A percentile compares a stretch with the other conserved stretches of the same genome.
phyloP scores from a whole-genome alignment of 352 stramenopile species.

The Stramenopiles sp. region DNA sequence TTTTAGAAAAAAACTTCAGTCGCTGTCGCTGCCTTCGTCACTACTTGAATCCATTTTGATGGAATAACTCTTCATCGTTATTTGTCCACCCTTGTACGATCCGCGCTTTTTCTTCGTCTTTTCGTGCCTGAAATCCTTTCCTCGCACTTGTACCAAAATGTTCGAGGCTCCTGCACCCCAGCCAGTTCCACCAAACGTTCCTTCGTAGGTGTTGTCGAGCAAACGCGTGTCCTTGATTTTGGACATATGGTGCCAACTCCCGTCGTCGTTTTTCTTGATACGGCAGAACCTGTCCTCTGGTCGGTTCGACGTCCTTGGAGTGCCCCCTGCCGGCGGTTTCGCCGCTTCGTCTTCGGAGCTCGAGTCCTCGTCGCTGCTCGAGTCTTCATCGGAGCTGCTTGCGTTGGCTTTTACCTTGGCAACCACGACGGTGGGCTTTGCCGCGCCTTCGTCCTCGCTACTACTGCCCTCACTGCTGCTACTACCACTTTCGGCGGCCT shows the following conservation, averaged over 20 bases:
- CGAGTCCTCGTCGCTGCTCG: background rate
- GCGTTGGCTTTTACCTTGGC: background rate
- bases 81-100: constrained; percentile 77
- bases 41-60: constrained; percentile 58
- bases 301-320: background rate
- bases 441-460: background rate
- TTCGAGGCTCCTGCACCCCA: constrained; percentile 92
- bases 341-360: background rate
- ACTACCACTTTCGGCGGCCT: background rate
- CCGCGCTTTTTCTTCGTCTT: constrained; percentile 99
- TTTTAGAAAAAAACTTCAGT: too few species aligned
- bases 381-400: background rate
- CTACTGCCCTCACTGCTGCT: background rate
- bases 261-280: background rate
- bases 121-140: constrained; percentile 98
- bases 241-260: too few species aligned
- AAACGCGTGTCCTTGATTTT: background rate
- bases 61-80: constrained; percentile 74
- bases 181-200: constrained; percentile 76
- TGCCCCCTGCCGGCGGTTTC: too few species aligned
- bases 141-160: constrained; percentile 85
- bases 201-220: constrained; percentile 39
- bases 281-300: background rate
- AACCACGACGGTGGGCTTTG: too few species aligned
- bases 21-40: too few species aligned